Conservation (phyloP, 495 filamentous ascomycete species). For the Ramalina intermedia region DNA sequence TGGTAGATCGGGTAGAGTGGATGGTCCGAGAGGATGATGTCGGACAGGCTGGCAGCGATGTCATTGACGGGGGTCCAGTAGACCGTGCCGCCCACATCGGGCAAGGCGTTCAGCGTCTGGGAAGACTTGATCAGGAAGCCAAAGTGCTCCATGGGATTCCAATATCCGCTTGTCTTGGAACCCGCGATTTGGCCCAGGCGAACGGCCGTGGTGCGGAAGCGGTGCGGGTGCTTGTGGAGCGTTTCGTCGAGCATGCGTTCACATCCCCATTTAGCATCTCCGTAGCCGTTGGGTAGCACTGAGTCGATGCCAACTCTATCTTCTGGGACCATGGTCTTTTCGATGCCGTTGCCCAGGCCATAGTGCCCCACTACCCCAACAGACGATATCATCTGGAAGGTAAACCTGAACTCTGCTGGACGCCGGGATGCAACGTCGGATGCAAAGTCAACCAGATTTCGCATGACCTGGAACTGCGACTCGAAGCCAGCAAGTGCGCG, state of each 20-base stretch:
- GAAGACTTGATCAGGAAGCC: constrained; percentile 30
- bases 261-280: constrained; percentile 33
- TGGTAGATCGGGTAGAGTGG: constrained; percentile 26
- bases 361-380: constrained; percentile 35
- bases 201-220: constrained; percentile 29
- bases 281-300: constrained; percentile 31
- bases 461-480: constrained; percentile 33
- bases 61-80: constrained; percentile 31
- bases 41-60: constrained; percentile 21
- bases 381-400: constrained; percentile 42
- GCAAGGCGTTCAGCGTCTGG: constrained; percentile 25
- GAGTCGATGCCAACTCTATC: constrained; percentile 20
- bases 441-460: constrained; percentile 33
- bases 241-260: constrained; percentile 33
- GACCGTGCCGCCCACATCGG: constrained; percentile 22
- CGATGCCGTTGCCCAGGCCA: constrained; percentile 12
- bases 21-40: constrained; percentile 16
- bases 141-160: constrained; percentile 39
- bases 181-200: constrained; percentile 37
- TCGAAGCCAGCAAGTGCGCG: constrained; percentile 30
- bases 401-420: constrained; percentile 16
- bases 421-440: constrained; percentile 16
- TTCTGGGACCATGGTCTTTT: constrained; percentile 22
- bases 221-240: constrained; percentile 21
- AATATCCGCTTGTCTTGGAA: constrained; percentile 32